These are phyloP conservation scores for Parathielavia appendiculata DNA, from an alignment of 495 filamentous ascomycete genomes.

Conservation along the genomic window DNA sequence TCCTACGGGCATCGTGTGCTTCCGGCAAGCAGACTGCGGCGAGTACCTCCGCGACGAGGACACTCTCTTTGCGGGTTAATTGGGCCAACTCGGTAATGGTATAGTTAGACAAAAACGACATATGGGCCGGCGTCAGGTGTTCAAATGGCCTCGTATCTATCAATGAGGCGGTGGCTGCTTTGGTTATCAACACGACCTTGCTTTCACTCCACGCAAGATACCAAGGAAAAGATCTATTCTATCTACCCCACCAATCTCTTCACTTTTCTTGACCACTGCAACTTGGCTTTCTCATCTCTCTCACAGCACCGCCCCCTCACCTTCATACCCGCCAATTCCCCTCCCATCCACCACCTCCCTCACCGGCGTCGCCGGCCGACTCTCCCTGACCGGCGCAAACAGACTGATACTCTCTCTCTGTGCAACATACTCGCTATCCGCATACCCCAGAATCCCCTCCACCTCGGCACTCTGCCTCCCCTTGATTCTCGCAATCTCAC, in stretches of 20 bases:
- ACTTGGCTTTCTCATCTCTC: background rate
- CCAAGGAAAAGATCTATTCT: conserved; percentile 9
- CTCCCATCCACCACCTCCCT: conserved; percentile 21
- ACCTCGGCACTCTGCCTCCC: conserved; percentile 81
- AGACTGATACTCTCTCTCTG: conserved; percentile 83
- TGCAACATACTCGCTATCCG: conserved; percentile 92
- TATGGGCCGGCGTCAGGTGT: conserved; percentile 27
- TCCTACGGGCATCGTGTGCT: conserved; percentile 79
- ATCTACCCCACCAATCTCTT: background rate
- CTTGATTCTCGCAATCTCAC: conserved; percentile 77
- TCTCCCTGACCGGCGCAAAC: conserved; percentile 39
- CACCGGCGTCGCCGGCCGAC: conserved; percentile 39
- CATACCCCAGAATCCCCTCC: conserved; percentile 71
- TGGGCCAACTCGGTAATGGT: background rate
- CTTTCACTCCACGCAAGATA: conserved; percentile 10
- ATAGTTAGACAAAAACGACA: conserved; percentile 11
- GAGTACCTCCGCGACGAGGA: conserved; percentile 84
- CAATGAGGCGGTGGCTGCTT: conserved; percentile 6
- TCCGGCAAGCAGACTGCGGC: conserved; percentile 83
- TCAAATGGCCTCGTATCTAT: conserved; percentile 8
- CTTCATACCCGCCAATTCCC: conserved; percentile 31
- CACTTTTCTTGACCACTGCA: background rate
- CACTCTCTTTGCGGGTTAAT: conserved; percentile 47
- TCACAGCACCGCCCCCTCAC: conserved; percentile 14
- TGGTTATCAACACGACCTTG: background rate